A percentile compares a stretch with the other conserved stretches of the same genome.
Evolutionary conservation across 768 basidiomycete genomes (phyloP).

Genomic region (Paxillus ammoniavirescens): DNA sequence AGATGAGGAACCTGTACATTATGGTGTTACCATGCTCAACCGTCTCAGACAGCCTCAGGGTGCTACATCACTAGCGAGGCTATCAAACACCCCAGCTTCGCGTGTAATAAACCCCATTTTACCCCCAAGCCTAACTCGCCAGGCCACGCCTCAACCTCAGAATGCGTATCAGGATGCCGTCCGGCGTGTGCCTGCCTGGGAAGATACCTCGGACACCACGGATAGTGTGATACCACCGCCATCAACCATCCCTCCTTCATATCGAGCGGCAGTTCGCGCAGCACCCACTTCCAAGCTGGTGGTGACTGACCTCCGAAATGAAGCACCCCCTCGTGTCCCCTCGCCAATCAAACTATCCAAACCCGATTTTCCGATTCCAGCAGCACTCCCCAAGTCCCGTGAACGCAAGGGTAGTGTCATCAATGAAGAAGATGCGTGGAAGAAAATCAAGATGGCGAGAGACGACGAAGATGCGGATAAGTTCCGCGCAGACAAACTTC

Average conservation of each 20-base stretch:
- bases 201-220: conserved; percentile 37
- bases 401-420: conserved; percentile 49
- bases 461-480: conserved; percentile 71
- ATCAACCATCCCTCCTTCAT: conserved; percentile 49
- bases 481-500: conserved; percentile 59
- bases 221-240: conserved; percentile 30
- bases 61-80: conserved; percentile 7
- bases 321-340: conserved; percentile 14
- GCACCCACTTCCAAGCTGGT: conserved; percentile 15
- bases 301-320: conserved; percentile 11
- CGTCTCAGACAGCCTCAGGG: conserved; percentile 9
- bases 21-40: conserved; percentile 1
- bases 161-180: conserved; percentile 7
- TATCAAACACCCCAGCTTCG: conserved; percentile 4
- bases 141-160: conserved; percentile 29
- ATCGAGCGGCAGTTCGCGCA: conserved; percentile 41
- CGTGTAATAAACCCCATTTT: conserved; percentile 25
- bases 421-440: conserved; percentile 77
- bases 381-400: conserved; percentile 22
- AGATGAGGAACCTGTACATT: conserved; percentile 15
- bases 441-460: conserved; percentile 66
- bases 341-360: conserved; percentile 33
- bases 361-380: conserved; percentile 17
- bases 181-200: conserved; percentile 30
- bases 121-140: conserved; percentile 26